Evolutionary conservation across 1,139 yeast genomes (phyloP).

Genomic region (Suhomyces coccinellae): DNA sequence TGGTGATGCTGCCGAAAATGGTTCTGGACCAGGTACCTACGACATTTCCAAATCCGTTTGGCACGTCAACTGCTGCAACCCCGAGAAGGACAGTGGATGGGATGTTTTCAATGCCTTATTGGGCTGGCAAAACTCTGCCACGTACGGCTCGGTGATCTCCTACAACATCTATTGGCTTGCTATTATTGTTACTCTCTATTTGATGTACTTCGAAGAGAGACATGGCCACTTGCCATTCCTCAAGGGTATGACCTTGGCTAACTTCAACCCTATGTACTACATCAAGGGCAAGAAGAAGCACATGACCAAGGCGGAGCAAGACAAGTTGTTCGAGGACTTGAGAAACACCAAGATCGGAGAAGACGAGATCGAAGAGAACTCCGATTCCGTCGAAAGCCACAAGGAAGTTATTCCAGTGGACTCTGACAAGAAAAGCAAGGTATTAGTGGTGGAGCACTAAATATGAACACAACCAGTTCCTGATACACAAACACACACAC

Average conservation of each 20-base stretch:
- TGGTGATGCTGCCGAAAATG: slow-evolving; percentile 84
- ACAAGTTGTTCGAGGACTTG: slow-evolving; percentile 23
- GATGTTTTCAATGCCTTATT: slow-evolving; percentile 79
- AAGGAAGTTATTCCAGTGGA: slow-evolving; percentile 11
- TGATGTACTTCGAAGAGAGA: slow-evolving; percentile 28
- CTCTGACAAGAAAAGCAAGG: slow-evolving; percentile 9
- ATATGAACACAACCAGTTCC: not conserved
- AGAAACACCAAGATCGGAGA: slow-evolving; percentile 16
- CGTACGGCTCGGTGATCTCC: slow-evolving; percentile 28
- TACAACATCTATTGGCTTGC: slow-evolving; percentile 28
- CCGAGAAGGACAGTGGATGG: slow-evolving; percentile 90
- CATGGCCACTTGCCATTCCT: slow-evolving; percentile 27
- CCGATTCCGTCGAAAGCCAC: slow-evolving; percentile 11
- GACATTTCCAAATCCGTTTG: slow-evolving; percentile 77
- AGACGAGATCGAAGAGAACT: slow-evolving; percentile 11
- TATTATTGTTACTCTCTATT: slow-evolving; percentile 17
- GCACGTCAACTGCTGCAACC: slow-evolving; percentile 98
- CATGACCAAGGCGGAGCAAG: slow-evolving; percentile 21
- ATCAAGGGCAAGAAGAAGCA: slow-evolving; percentile 27
- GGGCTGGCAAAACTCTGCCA: slow-evolving; percentile 32
- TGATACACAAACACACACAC: slow-evolving; percentile 13
- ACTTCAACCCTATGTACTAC: slow-evolving; percentile 29
- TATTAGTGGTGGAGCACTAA: not conserved
- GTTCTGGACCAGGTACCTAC: slow-evolving; percentile 93
- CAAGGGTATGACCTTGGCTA: slow-evolving; percentile 19